phyloP scores from a whole-genome alignment of 805 yeast genomes.

The Teunomyces tritomae region DNA sequence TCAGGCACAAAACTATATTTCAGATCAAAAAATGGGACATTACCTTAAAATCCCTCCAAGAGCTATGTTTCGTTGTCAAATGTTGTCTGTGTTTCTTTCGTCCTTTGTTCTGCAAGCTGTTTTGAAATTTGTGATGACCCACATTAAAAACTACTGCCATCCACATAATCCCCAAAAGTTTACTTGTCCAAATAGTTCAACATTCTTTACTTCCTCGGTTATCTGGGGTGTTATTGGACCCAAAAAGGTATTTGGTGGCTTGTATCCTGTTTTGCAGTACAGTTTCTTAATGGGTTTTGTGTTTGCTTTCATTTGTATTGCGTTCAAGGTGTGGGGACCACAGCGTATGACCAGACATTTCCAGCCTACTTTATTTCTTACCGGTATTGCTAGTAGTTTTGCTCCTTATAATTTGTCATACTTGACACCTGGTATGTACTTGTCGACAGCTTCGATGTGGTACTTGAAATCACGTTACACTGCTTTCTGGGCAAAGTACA shows the following conservation, averaged over 20 bases:
- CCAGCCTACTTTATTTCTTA: conserved; percentile 31
- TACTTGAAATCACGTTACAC: conserved; percentile 22
- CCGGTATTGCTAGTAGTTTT: conserved; percentile 20
- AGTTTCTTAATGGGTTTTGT: conserved; percentile 33
- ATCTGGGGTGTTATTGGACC: conserved; percentile 65
- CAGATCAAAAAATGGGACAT: conserved; percentile 36
- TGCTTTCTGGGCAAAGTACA: conserved; percentile 34
- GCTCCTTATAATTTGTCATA: conserved; percentile 32
- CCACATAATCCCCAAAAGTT: conserved; percentile 42
- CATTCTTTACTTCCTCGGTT: conserved; percentile 52
- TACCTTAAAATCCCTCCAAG: conserved; percentile 21
- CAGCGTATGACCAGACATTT: conserved; percentile 20
- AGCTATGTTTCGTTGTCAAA: conserved; percentile 21
- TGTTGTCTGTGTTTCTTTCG: conserved; percentile 21
- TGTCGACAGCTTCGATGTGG: conserved; percentile 23
- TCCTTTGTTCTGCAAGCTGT: conserved; percentile 27
- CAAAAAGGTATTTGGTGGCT: conserved; percentile 24
- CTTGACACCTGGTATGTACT: conserved; percentile 24
- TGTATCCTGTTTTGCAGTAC: conserved; percentile 29
- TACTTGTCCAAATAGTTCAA: conserved; percentile 28
- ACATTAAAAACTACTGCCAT: conserved; percentile 37
- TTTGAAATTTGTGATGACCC: conserved; percentile 29
- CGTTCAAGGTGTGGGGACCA: conserved; percentile 11
- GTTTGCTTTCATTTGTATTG: conserved; percentile 18
- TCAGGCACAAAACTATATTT: conserved; percentile 29